Evolutionary conservation across 345 rosid species (phyloP).

Genomic region (Firmiana major): DNA sequence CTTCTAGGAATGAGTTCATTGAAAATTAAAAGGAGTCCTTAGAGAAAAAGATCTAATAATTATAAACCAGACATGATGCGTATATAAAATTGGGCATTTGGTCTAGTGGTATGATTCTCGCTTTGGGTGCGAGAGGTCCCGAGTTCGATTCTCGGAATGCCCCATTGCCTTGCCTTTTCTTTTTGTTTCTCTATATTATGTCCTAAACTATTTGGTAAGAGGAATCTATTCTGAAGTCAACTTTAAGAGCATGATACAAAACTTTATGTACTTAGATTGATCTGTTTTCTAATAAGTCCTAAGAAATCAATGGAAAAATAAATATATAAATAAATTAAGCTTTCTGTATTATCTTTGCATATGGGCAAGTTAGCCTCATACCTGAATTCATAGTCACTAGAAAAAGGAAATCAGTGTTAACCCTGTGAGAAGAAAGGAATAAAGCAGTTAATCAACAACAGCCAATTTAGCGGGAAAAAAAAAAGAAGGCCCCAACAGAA

Average conservation of each 20-base stretch:
- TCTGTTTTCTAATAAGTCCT: neutral
- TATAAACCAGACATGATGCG: neutral
- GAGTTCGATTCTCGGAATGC: conserved; percentile 55
- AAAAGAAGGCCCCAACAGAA: neutral
- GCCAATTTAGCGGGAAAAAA: neutral
- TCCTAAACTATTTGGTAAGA: neutral
- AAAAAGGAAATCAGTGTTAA: neutral
- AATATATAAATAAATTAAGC: neutral
- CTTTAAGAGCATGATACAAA: neutral
- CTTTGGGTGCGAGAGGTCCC: conserved; percentile 88
- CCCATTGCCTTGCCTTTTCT: neutral
- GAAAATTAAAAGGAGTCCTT: neutral
- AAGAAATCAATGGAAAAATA: neutral
- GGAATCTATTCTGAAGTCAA: neutral
- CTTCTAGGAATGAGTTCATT: neutral
- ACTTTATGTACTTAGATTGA: neutral
- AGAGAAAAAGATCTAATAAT: neutral
- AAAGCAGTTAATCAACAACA: neutral
- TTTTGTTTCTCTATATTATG: too few relatives aligned
- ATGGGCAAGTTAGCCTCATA: neutral
- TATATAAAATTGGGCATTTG: conserved; percentile 43
- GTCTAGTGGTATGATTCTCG: conserved; percentile 87
- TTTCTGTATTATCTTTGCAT: neutral
- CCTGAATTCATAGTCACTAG: neutral
- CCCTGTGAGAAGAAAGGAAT: neutral